These are phyloP conservation scores for Alternaria sp. DNA, from an alignment of 2,329 filamentous ascomycete genomes.

Conservation along the genomic window DNA sequence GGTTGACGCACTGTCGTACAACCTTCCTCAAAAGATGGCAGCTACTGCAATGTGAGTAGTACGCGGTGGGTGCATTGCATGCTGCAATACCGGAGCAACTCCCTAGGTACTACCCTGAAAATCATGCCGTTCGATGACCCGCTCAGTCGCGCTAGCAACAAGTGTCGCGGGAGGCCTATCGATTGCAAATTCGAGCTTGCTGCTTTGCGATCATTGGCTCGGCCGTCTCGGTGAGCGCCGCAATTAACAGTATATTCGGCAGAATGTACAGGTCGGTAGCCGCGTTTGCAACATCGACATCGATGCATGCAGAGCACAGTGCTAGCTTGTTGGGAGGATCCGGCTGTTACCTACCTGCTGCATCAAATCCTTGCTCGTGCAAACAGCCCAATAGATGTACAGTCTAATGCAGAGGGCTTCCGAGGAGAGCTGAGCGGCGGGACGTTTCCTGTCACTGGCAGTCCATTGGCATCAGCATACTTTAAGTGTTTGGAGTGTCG, in stretches of 20 bases:
- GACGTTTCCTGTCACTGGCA: background rate
- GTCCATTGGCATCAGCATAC: background rate
- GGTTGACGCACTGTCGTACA: slow-evolving; percentile 9
- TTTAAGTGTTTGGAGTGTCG: background rate
- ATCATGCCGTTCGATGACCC: background rate
- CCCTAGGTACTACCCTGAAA: background rate
- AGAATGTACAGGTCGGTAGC: background rate
- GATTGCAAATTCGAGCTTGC: background rate
- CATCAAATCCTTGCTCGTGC: background rate
- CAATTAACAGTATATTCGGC: background rate
- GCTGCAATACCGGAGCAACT: slow-evolving; percentile 3
- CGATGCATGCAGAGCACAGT: background rate
- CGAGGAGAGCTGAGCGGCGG: background rate
- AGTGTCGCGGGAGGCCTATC: background rate
- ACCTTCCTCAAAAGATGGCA: slow-evolving; percentile 1
- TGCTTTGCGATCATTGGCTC: background rate
- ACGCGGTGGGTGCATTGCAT: slow-evolving; percentile 9
- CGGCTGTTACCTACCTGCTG: background rate
- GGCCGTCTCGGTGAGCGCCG: background rate
- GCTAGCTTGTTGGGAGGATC: background rate
- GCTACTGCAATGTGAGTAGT: background rate
- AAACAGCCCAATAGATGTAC: background rate
- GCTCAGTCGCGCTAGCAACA: background rate
- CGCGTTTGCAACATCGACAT: background rate
- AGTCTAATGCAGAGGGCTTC: background rate